Evolutionary conservation across 2,329 filamentous ascomycete genomes (phyloP).

Genomic region (Massarina eburnea): DNA sequence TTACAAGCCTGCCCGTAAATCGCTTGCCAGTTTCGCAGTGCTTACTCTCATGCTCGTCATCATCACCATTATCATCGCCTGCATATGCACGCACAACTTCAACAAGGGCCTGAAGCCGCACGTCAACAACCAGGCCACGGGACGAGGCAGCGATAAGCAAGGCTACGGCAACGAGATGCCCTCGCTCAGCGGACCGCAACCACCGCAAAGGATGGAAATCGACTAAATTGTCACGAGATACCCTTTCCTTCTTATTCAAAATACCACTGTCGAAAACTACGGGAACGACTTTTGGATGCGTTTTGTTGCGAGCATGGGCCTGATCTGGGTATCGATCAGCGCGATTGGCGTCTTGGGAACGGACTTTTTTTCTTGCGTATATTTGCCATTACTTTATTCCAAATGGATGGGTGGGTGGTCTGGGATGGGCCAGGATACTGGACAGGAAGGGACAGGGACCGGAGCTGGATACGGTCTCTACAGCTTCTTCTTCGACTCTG

Average conservation of each 20-base stretch:
- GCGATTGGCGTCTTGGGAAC: conserved; percentile 26
- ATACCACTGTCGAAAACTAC: conserved; percentile 20
- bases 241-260: conserved; percentile 11
- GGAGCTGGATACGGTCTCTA: conserved; percentile 3
- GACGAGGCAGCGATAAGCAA: conserved; percentile 52
- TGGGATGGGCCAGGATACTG: not conserved
- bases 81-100: conserved; percentile 89
- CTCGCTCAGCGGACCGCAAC: conserved; percentile 47
- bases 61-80: conserved; percentile 82
- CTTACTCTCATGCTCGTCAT: conserved; percentile 89
- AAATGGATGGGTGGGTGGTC: not conserved
- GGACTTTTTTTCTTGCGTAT: conserved; percentile 6
- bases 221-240: conserved; percentile 24
- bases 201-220: conserved; percentile 47
- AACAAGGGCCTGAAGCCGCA: conserved; percentile 86
- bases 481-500: not conserved
- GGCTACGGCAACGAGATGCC: conserved; percentile 51
- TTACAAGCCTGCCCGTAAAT: conserved; percentile 80
- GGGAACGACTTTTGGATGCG: conserved; percentile 16
- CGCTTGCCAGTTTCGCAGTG: conserved; percentile 89
- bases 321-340: conserved; percentile 23
- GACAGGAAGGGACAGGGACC: conserved; percentile 2
- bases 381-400: not conserved
- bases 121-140: conserved; percentile 62
- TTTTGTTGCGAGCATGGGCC: conserved; percentile 32